These are phyloP conservation scores for Colletotrichum navitas DNA, from an alignment of 2,329 filamentous ascomycete genomes.

Conservation along the genomic window DNA sequence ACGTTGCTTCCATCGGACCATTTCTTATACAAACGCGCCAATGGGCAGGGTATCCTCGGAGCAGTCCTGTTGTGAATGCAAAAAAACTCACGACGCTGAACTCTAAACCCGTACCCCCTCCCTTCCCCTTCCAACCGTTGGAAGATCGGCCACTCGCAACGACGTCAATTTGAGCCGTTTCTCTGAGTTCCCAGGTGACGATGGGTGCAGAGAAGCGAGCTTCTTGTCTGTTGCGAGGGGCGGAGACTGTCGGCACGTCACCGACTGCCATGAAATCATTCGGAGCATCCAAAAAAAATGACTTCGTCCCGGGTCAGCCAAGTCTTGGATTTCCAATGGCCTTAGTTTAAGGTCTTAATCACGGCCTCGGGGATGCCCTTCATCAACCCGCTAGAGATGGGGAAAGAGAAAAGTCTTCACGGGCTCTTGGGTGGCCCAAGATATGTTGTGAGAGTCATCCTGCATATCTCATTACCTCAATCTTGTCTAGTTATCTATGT, in stretches of 20 bases:
- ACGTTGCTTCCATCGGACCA: not conserved
- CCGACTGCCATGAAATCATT: not conserved
- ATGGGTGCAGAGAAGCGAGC: not conserved
- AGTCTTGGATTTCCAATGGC: not conserved
- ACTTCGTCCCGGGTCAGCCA: not conserved
- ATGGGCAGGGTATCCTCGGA: too few species aligned
- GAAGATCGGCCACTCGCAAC: not conserved
- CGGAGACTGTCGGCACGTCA: not conserved
- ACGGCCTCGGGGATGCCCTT: not conserved
- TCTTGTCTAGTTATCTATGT: constrained; percentile 8
- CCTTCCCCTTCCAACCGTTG: not conserved
- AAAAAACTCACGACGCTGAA: not conserved
- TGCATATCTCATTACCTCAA: constrained; percentile 1
- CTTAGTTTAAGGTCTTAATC: not conserved
- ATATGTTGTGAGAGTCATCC: not conserved
- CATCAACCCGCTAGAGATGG: not conserved
- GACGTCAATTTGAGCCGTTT: not conserved
- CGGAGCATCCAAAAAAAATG: too few species aligned
- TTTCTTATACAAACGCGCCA: too few species aligned
- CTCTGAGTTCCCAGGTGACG: not conserved
- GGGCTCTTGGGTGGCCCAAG: not conserved
- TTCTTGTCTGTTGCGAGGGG: not conserved
- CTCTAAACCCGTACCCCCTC: too few species aligned
- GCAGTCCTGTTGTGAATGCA: not conserved
- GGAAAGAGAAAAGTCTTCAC: not conserved